Percentiles rank a stretch among this genome's conserved stretches.
phyloP scores from a whole-genome alignment of 371 early-diverging fungal species.

The Haplosporangium sp. region DNA sequence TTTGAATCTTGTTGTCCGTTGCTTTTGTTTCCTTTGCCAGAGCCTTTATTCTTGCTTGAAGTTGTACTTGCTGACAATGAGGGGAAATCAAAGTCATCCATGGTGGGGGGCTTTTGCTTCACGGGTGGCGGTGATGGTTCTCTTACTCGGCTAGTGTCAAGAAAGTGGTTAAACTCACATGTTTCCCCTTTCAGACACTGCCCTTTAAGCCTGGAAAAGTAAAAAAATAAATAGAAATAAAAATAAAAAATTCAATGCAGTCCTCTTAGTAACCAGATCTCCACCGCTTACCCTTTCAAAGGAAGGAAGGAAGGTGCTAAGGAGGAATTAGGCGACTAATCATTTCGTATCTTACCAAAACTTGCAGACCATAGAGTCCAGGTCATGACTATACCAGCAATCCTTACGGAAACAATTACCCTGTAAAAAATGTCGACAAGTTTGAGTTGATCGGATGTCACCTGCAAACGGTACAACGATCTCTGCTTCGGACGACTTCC shows the following conservation, averaged over 20 bases:
- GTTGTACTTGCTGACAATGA: conserved; percentile 37
- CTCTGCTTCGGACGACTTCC: conserved; percentile 8
- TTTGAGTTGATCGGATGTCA: conserved; percentile 58
- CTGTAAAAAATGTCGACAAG: conserved; percentile 82
- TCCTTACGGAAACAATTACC: conserved; percentile 82
- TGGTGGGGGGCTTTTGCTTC: conserved; percentile 39
- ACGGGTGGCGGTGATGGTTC: conserved; percentile 19
- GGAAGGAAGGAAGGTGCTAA: no score
- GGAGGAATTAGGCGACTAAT: no score
- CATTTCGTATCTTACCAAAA: conserved; percentile 66
- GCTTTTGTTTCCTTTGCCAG: conserved; percentile 6
- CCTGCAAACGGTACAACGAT: conserved; percentile 20
- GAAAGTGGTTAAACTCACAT: conserved; percentile 74
- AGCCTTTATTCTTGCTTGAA: conserved; percentile 29
- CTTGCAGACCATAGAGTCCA: conserved; percentile 77
- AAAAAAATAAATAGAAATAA: conserved; percentile 8
- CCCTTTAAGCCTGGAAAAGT: conserved; percentile 65
- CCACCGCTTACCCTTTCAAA: no score
- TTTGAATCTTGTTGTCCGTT: conserved; percentile 2
- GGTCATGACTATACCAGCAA: conserved; percentile 87
- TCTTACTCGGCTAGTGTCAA: conserved; percentile 54
- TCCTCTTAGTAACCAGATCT: no score
- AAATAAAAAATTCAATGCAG: neutral
- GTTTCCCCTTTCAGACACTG: conserved; percentile 75
- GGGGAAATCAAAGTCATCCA: conserved; percentile 54